Evolutionary conservation across 257 asterid genomes (phyloP).

Genomic region (Przewalskia tangutica): DNA sequence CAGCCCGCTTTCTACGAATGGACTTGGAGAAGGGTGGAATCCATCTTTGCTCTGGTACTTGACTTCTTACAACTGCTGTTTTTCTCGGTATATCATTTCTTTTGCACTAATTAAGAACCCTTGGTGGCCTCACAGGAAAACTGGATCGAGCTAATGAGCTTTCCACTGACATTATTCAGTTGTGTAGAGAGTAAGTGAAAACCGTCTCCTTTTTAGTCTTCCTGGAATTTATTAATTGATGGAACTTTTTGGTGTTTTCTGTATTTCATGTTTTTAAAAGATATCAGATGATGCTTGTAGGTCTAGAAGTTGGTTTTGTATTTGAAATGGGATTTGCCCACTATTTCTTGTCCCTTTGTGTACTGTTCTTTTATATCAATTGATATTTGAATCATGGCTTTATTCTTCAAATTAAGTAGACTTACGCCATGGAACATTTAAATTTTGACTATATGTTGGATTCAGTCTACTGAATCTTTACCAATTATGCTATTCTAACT

Average conservation of each 20-base stretch:
- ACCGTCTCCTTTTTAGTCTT: neutral
- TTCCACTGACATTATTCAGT: slow-evolving; percentile 58
- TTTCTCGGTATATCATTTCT: neutral
- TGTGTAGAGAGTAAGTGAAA: slow-evolving; percentile 74
- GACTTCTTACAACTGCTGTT: slow-evolving; percentile 12
- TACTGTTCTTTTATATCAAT: neutral
- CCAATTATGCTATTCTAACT: too few species aligned
- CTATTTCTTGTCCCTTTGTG: neutral
- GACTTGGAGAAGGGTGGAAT: slow-evolving; percentile 98
- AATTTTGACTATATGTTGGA: neutral
- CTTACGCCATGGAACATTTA: neutral
- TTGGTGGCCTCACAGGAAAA: slow-evolving; percentile 48
- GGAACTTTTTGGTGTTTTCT: neutral
- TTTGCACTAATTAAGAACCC: slow-evolving; percentile 6
- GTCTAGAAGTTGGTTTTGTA: neutral
- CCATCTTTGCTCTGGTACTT: slow-evolving; percentile 71
- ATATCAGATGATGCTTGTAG: neutral
- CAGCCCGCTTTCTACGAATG: slow-evolving; percentile 56
- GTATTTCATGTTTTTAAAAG: neutral
- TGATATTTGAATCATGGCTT: neutral
- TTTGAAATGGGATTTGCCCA: neutral
- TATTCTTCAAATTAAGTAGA: neutral
- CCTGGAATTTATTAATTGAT: neutral
- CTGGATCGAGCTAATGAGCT: slow-evolving; percentile 62
- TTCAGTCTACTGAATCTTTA: neutral